These are phyloP conservation scores for Capillidium rhysosporum DNA, from an alignment of 371 early-diverging fungal species.

Conservation along the genomic window DNA sequence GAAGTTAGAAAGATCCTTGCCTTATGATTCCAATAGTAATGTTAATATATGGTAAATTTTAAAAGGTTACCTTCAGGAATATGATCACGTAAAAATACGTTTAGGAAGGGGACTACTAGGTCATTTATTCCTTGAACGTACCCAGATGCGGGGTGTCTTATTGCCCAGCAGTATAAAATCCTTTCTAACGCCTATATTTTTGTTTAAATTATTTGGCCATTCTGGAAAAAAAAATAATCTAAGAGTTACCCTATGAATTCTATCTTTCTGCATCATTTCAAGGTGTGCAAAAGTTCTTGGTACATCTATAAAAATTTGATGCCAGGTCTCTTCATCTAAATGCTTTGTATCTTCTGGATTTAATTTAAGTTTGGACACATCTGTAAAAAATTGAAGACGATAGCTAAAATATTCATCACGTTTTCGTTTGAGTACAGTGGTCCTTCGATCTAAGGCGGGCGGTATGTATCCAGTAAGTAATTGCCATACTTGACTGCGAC, in stretches of 20 bases:
- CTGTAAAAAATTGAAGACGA: background rate
- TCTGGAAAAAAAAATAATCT: background rate
- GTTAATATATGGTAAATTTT: background rate
- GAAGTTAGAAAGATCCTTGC: constrained; percentile 32
- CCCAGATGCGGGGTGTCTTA: constrained; percentile 92
- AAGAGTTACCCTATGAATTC: constrained; percentile 48
- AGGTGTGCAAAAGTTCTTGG: constrained; percentile 74
- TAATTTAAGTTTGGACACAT: background rate
- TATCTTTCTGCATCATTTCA: constrained; percentile 55
- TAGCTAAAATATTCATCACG: background rate
- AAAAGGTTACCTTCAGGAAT: constrained; percentile 16
- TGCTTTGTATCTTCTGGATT: background rate
- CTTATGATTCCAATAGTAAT: constrained; percentile 21
- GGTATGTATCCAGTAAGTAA: constrained; percentile 3
- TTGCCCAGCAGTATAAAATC: constrained; percentile 91
- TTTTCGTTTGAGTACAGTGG: background rate
- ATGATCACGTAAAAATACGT: constrained; percentile 64
- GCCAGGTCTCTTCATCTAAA: constrained; percentile 1
- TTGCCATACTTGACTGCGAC: background rate
- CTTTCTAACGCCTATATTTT: constrained; percentile 54
- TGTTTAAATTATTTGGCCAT: background rate
- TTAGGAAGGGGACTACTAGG: constrained; percentile 85
- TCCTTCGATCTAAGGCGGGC: background rate
- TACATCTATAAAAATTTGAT: constrained; percentile 78
- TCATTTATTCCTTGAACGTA: constrained; percentile 99